phyloP scores from a whole-genome alignment of 768 basidiomycete genomes.

The Mycena indigotica region DNA sequence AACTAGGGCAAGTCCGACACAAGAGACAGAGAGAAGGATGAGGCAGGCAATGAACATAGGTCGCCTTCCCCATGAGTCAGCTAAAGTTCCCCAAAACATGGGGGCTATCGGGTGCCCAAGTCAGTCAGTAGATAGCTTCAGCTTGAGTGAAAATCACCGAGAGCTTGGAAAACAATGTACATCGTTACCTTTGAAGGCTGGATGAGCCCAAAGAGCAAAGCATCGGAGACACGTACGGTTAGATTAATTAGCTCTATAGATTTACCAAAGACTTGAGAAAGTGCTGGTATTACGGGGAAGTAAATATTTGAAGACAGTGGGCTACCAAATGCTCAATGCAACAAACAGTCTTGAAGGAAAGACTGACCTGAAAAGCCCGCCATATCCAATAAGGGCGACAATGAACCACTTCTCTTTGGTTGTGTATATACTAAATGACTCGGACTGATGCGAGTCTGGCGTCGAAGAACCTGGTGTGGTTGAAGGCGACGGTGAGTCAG shows the following conservation, averaged over 20 bases:
- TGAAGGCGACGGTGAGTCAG: too few relatives aligned
- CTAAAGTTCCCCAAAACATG: slow-evolving; percentile 70
- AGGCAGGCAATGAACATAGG: slow-evolving; percentile 66
- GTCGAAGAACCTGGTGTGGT: too few relatives aligned
- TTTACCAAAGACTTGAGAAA: slow-evolving; percentile 63
- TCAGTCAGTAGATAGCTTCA: not conserved
- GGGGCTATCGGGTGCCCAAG: too few relatives aligned
- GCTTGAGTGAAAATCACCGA: slow-evolving; percentile 40
- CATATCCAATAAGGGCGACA: slow-evolving; percentile 57
- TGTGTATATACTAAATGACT: slow-evolving; percentile 48
- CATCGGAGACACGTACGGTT: slow-evolving; percentile 51
- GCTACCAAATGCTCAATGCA: slow-evolving; percentile 32
- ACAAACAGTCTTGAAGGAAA: slow-evolving; percentile 6
- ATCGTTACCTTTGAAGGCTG: slow-evolving; percentile 61
- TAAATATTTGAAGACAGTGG: slow-evolving; percentile 79
- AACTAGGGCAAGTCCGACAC: slow-evolving; percentile 59
- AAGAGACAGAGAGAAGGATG: slow-evolving; percentile 62
- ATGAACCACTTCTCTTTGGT: slow-evolving; percentile 68
- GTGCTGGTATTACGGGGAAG: slow-evolving; percentile 74
- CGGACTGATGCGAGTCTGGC: too few relatives aligned
- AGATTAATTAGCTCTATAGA: slow-evolving; percentile 75
- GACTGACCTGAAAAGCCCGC: slow-evolving; percentile 62
- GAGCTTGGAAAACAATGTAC: slow-evolving; percentile 70
- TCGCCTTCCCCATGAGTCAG: slow-evolving; percentile 66
- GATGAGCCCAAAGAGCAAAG: too few relatives aligned